Percentiles rank a stretch among this genome's conserved stretches.
Conservation (phyloP, 1,139 yeast genomes). For the Nematodospora anomalae region DNA sequence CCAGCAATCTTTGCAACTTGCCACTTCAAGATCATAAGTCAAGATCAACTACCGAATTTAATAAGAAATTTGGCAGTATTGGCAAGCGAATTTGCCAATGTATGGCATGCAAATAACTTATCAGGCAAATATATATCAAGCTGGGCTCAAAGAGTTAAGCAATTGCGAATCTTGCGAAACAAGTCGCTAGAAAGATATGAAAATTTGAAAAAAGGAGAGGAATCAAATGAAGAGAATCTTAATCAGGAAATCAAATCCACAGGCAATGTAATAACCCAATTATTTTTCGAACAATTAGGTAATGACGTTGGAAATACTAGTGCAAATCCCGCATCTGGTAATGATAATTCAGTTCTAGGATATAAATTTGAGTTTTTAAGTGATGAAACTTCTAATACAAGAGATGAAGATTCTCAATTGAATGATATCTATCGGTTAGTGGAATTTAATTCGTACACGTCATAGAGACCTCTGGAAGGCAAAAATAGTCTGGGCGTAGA, state of each 20-base stretch:
- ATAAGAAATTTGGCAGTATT: slow-evolving; percentile 66
- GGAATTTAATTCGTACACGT: slow-evolving; percentile 49
- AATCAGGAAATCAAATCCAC: slow-evolving; percentile 5
- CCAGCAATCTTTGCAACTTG: slow-evolving; percentile 78
- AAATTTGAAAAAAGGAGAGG: slow-evolving; percentile 17
- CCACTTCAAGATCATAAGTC: slow-evolving; percentile 69
- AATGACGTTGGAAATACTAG: slow-evolving; percentile 1
- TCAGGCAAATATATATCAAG: slow-evolving; percentile 52
- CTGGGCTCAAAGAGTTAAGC: slow-evolving; percentile 69
- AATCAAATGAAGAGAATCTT: slow-evolving; percentile 10
- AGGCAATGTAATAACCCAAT: slow-evolving; percentile 9
- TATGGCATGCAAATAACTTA: slow-evolving; percentile 58
- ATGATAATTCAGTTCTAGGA: slow-evolving; percentile 1
- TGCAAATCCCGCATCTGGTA: neutral
- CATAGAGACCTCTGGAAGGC: too few species aligned
- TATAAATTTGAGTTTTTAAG: slow-evolving; percentile 23
- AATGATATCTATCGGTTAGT: slow-evolving; percentile 33
- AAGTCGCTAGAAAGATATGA: slow-evolving; percentile 37
- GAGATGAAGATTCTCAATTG: slow-evolving; percentile 14
- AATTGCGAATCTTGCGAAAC: slow-evolving; percentile 49
- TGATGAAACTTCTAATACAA: slow-evolving; percentile 10
- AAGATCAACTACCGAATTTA: slow-evolving; percentile 57
- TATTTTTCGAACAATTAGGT: slow-evolving; percentile 13
- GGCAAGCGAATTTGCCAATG: slow-evolving; percentile 71
- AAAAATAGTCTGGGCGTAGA: too few species aligned